Evolutionary conservation across 2,329 filamentous ascomycete genomes (phyloP).

Genomic region (Epichloe coenophiala): DNA sequence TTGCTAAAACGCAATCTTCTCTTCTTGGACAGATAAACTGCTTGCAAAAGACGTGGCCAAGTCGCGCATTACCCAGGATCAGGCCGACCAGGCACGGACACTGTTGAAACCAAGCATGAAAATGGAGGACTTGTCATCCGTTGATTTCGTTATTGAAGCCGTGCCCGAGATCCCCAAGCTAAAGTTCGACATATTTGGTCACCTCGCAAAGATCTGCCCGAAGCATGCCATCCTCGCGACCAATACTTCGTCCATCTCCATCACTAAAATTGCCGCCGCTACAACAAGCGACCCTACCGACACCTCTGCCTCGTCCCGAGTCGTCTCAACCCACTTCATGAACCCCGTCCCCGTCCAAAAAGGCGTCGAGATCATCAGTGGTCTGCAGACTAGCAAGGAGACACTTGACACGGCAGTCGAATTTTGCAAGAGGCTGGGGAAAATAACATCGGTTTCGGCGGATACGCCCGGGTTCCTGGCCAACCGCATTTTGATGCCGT

Average conservation of each 20-base stretch:
- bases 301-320: conserved; percentile 68
- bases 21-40: conserved; percentile 57
- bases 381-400: conserved; percentile 73
- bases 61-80: conserved; percentile 66
- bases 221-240: conserved; percentile 84
- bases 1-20: background rate
- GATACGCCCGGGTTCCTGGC: conserved; percentile 91
- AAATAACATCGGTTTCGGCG: conserved; percentile 73
- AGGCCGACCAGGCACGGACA: conserved; percentile 59
- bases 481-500: conserved; percentile 96
- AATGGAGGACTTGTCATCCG: conserved; percentile 64
- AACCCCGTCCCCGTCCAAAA: conserved; percentile 96
- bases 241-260: conserved; percentile 97
- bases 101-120: conserved; percentile 58
- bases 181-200: conserved; percentile 76
- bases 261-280: conserved; percentile 86
- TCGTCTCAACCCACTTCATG: conserved; percentile 97
- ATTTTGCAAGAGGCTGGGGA: conserved; percentile 87
- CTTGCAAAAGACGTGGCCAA: conserved; percentile 88
- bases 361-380: conserved; percentile 93
- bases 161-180: conserved; percentile 83
- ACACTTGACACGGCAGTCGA: conserved; percentile 73
- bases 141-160: conserved; percentile 95
- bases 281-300: conserved; percentile 69
- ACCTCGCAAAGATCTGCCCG: conserved; percentile 69